Percentiles rank a stretch among this genome's conserved stretches.
These are phyloP conservation scores for Cordyceps tenuipes DNA, from an alignment of 2,329 filamentous ascomycete genomes.

Conservation along the genomic window DNA sequence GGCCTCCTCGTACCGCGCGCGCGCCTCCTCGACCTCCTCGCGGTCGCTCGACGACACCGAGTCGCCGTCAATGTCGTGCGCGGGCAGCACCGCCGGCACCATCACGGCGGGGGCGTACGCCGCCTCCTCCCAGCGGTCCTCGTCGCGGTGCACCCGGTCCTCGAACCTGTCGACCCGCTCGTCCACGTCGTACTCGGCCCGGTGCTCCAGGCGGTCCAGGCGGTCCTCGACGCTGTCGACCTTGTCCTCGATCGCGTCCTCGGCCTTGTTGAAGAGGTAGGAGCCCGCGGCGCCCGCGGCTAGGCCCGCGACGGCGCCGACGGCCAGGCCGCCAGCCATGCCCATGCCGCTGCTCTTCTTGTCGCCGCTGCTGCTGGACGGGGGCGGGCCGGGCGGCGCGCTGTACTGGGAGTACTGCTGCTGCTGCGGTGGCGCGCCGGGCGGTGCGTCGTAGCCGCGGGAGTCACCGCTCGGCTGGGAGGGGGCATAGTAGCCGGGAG, in stretches of 20 bases:
- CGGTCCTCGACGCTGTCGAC: neutral
- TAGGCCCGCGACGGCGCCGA: conserved; percentile 46
- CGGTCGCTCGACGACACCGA: conserved; percentile 35
- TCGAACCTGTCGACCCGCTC: neutral
- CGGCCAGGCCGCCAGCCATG: conserved; percentile 43
- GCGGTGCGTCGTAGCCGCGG: conserved; percentile 17
- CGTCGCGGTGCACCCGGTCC: neutral
- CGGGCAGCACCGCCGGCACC: neutral
- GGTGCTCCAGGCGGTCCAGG: conserved; percentile 11
- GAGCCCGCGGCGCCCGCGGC: conserved; percentile 47
- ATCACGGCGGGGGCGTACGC: neutral
- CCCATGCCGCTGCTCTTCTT: conserved; percentile 32
- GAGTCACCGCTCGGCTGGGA: conserved; percentile 17
- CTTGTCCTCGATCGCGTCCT: neutral
- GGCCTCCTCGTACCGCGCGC: conserved; percentile 36
- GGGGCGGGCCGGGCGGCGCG: neutral
- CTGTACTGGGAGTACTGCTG: neutral
- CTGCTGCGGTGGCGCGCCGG: conserved; percentile 3
- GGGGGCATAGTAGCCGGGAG: conserved; percentile 32
- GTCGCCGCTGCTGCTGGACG: conserved; percentile 8
- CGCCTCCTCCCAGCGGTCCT: neutral
- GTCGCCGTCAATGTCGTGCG: conserved; percentile 30
- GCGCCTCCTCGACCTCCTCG: conserved; percentile 33
- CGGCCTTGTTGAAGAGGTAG: conserved; percentile 35
- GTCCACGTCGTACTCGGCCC: neutral